Evolutionary conservation across 139 green algal species (phyloP).

Genomic region (Chlorella vulgaris): DNA sequence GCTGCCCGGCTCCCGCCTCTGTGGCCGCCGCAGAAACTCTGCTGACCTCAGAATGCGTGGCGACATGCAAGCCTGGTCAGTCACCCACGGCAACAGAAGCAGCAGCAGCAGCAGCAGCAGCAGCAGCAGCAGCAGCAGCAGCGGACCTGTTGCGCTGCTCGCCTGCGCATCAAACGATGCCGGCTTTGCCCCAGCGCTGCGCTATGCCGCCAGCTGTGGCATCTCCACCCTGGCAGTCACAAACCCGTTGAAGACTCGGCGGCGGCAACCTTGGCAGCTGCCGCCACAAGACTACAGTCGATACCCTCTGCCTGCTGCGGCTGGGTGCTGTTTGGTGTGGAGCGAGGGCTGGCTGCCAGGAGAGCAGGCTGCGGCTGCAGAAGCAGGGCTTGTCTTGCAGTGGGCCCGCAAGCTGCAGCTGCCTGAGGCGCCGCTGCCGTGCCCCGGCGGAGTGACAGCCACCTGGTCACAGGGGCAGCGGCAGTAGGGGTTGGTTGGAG

Average conservation of each 20-base stretch:
- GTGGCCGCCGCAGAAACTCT: neutral
- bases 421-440: no score
- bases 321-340: slow-evolving; percentile 10
- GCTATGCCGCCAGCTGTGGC: neutral
- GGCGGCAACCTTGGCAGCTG: neutral
- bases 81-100: neutral
- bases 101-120: neutral
- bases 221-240: neutral
- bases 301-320: slow-evolving; percentile 10
- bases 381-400: no score
- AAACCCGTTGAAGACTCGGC: slow-evolving; percentile 1
- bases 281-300: slow-evolving; percentile 1
- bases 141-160: neutral
- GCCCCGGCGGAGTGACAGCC: no score
- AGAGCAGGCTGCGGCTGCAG: no score
- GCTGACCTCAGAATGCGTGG: neutral
- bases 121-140: neutral
- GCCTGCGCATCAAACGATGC: slow-evolving; percentile 6
- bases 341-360: neutral
- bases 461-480: no score
- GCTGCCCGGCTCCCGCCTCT: neutral
- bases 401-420: no score
- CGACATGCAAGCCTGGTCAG: neutral
- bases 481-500: no score
- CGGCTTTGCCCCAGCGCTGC: neutral